phyloP scores from a whole-genome alignment of 2,329 filamentous ascomycete genomes.

The Pseudogymnoascus sp. region DNA sequence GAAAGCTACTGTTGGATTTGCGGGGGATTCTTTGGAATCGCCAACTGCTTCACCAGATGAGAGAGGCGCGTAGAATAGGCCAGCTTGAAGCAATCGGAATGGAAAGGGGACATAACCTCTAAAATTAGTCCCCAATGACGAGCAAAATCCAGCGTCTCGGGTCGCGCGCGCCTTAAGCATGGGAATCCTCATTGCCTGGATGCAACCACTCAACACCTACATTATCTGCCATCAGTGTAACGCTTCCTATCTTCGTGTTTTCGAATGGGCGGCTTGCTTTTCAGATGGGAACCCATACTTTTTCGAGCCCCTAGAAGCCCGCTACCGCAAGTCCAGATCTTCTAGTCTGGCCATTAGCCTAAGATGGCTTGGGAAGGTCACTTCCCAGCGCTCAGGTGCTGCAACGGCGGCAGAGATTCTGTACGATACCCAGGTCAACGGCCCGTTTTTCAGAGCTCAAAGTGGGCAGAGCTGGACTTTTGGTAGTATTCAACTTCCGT shows the following conservation, averaged over 20 bases:
- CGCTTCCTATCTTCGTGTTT: background rate
- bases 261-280: background rate
- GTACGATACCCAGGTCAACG: slow-evolving; percentile 2
- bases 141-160: slow-evolving; percentile 4
- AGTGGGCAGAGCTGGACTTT: background rate
- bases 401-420: slow-evolving; percentile 3
- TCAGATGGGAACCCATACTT: background rate
- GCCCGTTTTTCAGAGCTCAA: slow-evolving; percentile 1
- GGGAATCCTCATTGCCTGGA: background rate
- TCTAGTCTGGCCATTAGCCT: background rate
- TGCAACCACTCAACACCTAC: background rate
- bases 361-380: slow-evolving; percentile 7
- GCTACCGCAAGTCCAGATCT: slow-evolving; percentile 1
- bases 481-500: background rate
- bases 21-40: background rate
- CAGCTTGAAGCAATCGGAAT: background rate
- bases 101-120: background rate
- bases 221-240: background rate
- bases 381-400: background rate
- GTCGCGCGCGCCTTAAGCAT: slow-evolving; percentile 5
- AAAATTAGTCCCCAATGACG: background rate
- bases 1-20: background rate
- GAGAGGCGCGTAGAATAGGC: background rate
- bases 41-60: background rate
- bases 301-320: background rate